These are phyloP conservation scores for Aquilaria sinensis DNA, from an alignment of 345 rosid species.

Conservation along the genomic window DNA sequence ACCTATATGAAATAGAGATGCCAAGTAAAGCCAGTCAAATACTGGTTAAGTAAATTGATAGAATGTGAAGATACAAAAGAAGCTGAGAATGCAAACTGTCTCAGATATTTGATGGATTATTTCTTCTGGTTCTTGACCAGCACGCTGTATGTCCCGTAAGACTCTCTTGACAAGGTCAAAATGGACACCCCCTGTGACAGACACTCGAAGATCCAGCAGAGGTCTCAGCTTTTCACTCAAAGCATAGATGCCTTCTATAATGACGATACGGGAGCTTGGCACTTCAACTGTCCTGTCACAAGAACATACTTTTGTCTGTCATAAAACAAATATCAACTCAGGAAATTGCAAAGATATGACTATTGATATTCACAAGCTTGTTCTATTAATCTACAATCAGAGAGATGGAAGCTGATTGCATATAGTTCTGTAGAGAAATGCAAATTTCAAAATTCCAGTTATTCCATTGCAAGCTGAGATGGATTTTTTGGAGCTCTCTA, in stretches of 20 bases:
- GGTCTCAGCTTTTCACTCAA: conserved; percentile 85
- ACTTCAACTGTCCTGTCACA: conserved; percentile 75
- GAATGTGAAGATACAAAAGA: background rate
- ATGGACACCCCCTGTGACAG: conserved; percentile 96
- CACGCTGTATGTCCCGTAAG: conserved; percentile 95
- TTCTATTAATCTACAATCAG: background rate
- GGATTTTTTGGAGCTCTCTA: conserved; percentile 11
- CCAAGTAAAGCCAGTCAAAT: background rate
- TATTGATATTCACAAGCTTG: background rate
- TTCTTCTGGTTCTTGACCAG: conserved; percentile 97
- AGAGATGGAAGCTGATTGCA: background rate
- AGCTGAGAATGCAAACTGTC: conserved; percentile 44
- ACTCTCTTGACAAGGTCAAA: conserved; percentile 99
- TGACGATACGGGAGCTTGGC: conserved; percentile 87
- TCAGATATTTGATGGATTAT: conserved; percentile 98
- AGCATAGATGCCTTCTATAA: conserved; percentile 96
- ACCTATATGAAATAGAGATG: conserved; percentile 46
- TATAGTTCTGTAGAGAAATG: background rate
- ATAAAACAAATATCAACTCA: background rate
- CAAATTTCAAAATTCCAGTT: background rate
- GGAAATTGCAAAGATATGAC: background rate
- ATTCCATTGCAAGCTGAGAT: background rate
- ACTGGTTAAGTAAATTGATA: too few species aligned
- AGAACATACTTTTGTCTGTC: conserved; percentile 13
- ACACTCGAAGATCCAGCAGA: conserved; percentile 79